Evolutionary conservation across 305 asterid genomes (phyloP).

Genomic region (Fraxinus xanthoxyloides): DNA sequence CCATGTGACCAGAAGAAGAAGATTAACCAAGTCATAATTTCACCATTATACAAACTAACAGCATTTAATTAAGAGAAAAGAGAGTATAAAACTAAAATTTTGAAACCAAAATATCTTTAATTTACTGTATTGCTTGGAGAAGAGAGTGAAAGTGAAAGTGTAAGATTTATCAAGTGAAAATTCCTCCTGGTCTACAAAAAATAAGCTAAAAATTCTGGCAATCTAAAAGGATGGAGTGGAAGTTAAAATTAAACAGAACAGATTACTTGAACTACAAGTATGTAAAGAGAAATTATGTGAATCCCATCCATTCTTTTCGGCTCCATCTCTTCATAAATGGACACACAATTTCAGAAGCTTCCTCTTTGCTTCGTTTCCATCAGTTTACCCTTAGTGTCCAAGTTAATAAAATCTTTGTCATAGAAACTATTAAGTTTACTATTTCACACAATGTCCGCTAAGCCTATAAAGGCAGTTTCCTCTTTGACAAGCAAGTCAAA

Average conservation of each 20-base stretch:
- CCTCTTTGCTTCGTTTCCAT: neutral
- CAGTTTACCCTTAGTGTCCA: neutral
- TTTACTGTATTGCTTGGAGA: neutral
- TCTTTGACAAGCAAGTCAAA: neutral
- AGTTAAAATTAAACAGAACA: neutral
- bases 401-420: neutral
- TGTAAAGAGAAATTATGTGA: neutral
- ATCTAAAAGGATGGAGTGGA: neutral
- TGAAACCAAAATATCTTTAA: neutral
- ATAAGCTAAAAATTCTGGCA: neutral
- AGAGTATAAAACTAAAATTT: neutral
- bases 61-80: neutral
- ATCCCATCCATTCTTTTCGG: neutral
- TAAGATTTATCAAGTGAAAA: neutral
- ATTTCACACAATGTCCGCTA: neutral
- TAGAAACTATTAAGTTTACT: neutral
- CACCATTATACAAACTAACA: neutral
- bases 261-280: neutral
- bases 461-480: neutral
- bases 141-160: neutral
- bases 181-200: neutral
- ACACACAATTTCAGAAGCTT: neutral
- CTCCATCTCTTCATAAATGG: neutral
- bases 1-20: conserved; percentile 11
- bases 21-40: neutral